phyloP scores from a whole-genome alignment of 1,284 basidiomycete species.

The Pterula multifida region DNA sequence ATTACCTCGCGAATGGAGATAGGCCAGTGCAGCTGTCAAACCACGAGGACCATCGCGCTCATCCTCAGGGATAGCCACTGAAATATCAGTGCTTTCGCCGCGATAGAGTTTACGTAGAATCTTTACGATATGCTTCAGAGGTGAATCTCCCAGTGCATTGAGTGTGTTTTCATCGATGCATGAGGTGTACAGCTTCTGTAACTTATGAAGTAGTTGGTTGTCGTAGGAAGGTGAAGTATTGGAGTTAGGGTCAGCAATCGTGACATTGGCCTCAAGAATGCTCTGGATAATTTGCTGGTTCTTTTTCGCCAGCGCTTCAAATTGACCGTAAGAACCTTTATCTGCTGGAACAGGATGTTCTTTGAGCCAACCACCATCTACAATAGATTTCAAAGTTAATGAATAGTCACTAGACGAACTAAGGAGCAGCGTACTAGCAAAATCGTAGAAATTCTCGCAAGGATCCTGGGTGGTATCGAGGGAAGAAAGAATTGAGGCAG shows the following conservation, averaged over 20 bases:
- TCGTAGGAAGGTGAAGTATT: conserved; percentile 35
- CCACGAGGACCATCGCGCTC: conserved; percentile 24
- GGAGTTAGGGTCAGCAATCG: conserved; percentile 8
- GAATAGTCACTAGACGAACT: neutral
- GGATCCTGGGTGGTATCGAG: conserved; percentile 82
- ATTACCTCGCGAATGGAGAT: conserved; percentile 65
- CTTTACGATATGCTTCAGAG: conserved; percentile 48
- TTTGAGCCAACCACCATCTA: conserved; percentile 77
- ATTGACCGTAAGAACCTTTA: conserved; percentile 58
- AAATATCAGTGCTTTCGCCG: conserved; percentile 31
- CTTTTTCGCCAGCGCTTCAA: conserved; percentile 46
- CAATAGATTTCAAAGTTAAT: conserved; percentile 6
- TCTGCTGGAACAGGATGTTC: conserved; percentile 77
- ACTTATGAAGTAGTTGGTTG: conserved; percentile 60
- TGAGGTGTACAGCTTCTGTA: conserved; percentile 71
- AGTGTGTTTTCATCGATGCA: conserved; percentile 70
- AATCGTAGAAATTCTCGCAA: conserved; percentile 93
- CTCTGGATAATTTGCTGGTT: conserved; percentile 55
- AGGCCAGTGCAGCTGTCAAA: conserved; percentile 75
- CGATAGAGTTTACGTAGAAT: conserved; percentile 45
- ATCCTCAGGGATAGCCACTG: conserved; percentile 13
- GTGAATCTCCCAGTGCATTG: conserved; percentile 50
- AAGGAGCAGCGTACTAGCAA: conserved; percentile 52
- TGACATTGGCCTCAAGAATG: conserved; percentile 34
- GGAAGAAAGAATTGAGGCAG: conserved; percentile 72